Conservation (phyloP, 2,329 filamentous ascomycete species). For the Beauveria bassiana region DNA sequence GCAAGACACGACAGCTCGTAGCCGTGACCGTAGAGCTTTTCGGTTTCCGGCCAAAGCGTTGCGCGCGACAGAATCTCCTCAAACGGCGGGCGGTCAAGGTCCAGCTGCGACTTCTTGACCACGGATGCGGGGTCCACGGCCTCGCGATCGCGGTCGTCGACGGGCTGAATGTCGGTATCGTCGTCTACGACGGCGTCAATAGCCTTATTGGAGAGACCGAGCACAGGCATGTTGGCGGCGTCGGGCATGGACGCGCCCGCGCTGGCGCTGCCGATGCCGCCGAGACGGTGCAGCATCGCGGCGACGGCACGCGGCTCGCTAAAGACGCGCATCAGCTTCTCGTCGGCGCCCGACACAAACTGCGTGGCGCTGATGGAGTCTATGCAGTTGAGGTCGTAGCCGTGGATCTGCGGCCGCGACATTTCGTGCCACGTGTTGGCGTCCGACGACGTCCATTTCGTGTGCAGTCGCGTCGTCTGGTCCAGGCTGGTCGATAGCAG, state of each 20-base stretch:
- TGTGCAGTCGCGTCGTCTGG: constrained; percentile 85
- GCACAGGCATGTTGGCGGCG: constrained; percentile 87
- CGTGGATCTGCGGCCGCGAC: constrained; percentile 91
- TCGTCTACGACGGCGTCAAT: constrained; percentile 53
- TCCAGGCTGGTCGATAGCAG: constrained; percentile 83
- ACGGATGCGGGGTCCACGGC: constrained; percentile 47
- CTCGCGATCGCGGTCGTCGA: constrained; percentile 42
- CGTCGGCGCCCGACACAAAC: constrained; percentile 92
- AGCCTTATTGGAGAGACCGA: constrained; percentile 94
- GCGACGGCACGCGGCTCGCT: constrained; percentile 80
- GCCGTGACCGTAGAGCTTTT: constrained; percentile 96
- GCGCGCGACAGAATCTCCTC: constrained; percentile 86
- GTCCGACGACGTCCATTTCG: constrained; percentile 57
- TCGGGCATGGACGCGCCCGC: constrained; percentile 57
- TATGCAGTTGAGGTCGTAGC: constrained; percentile 95
- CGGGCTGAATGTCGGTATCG: constrained; percentile 35
- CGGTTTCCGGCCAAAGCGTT: constrained; percentile 90
- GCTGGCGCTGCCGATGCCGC: constrained; percentile 42
- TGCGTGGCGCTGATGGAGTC: constrained; percentile 63
- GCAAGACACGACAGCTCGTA: constrained; percentile 92
- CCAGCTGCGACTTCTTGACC: constrained; percentile 53
- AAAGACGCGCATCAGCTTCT: constrained; percentile 96
- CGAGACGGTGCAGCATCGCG: constrained; percentile 60
- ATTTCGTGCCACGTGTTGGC: constrained; percentile 83
- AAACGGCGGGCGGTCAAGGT: constrained; percentile 66